Evolutionary conservation across 768 basidiomycete genomes (phyloP).

Genomic region (Amanita jacksonii): DNA sequence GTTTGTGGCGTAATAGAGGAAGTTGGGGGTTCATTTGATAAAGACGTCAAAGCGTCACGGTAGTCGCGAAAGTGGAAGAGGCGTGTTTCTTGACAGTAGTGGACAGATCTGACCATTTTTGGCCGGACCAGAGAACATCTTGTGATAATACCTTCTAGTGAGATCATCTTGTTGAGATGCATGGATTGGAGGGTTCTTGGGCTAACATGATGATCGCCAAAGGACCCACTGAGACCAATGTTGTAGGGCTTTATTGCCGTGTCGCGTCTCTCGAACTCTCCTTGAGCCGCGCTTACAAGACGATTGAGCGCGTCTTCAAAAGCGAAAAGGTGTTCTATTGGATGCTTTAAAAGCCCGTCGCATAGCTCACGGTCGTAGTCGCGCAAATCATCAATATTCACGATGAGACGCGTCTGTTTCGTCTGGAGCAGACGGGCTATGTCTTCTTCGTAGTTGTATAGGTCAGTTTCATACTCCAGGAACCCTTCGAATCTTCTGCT

Average conservation of each 20-base stretch:
- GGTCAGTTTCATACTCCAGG: constrained; percentile 52
- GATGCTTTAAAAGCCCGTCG: constrained; percentile 83
- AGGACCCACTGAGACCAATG: constrained; percentile 90
- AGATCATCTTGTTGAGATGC: constrained; percentile 94
- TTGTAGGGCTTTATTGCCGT: constrained; percentile 74
- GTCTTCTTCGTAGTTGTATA: constrained; percentile 80
- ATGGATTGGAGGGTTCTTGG: constrained; percentile 83
- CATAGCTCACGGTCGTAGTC: constrained; percentile 85
- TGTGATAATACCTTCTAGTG: constrained; percentile 95
- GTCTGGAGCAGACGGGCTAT: constrained; percentile 75
- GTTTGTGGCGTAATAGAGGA: constrained; percentile 82
- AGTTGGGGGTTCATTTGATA: constrained; percentile 78
- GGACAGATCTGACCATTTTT: constrained; percentile 96
- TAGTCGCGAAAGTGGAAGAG: constrained; percentile 85
- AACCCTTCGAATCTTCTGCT: constrained; percentile 80
- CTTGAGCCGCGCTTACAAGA: constrained; percentile 6
- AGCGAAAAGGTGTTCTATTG: constrained; percentile 78
- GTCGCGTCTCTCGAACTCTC: constrained; percentile 53
- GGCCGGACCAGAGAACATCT: constrained; percentile 96
- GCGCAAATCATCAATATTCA: constrained; percentile 94
- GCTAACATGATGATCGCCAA: constrained; percentile 97
- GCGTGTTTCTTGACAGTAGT: constrained; percentile 85
- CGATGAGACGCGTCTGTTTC: constrained; percentile 80
- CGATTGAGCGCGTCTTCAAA: constrained; percentile 60
- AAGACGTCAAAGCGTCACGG: constrained; percentile 85